A percentile compares a stretch with the other conserved stretches of the same genome.
These are phyloP conservation scores for Hylodesmum podocarpum DNA, from an alignment of 306 rosid genomes.

Conservation along the genomic window DNA sequence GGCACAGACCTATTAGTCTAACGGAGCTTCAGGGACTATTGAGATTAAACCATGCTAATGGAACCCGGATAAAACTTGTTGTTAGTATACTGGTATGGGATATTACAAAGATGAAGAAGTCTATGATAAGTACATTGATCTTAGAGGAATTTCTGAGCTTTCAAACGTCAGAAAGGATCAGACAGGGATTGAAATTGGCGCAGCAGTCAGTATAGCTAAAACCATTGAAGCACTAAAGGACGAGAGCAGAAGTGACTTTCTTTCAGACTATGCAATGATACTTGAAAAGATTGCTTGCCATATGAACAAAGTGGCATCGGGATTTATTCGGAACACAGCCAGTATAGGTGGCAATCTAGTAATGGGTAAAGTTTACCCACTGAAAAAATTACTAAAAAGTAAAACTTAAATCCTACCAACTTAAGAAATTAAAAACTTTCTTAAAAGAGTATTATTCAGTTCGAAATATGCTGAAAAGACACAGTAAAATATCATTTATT, in stretches of 20 bases:
- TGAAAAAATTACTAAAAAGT: no score
- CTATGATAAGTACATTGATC: constrained; percentile 61
- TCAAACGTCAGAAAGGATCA: constrained; percentile 49
- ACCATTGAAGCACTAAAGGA: constrained; percentile 58
- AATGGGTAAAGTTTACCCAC: no score
- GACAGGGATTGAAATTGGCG: constrained; percentile 68
- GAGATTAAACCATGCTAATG: constrained; percentile 4
- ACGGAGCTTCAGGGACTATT: constrained; percentile 31
- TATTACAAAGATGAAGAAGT: constrained; percentile 63
- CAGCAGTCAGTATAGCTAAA: constrained; percentile 63
- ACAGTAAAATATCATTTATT: no score
- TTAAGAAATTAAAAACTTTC: no score
- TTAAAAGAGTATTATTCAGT: no score
- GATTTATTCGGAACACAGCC: constrained; percentile 67
- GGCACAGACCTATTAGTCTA: constrained; percentile 34
- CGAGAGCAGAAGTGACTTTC: constrained; percentile 17
- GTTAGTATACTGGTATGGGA: constrained; percentile 68
- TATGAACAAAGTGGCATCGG: constrained; percentile 64
- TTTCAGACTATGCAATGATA: constrained; percentile 45
- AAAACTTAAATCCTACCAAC: no score
- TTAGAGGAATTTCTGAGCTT: constrained; percentile 56
- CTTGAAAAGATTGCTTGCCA: constrained; percentile 56
- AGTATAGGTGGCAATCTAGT: constrained; percentile 86
- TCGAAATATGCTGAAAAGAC: no score
- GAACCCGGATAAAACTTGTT: constrained; percentile 42